Base-by-base conservation (phyloP, 352 stramenopile species). In the Globisporangium echinulatum region DNA sequence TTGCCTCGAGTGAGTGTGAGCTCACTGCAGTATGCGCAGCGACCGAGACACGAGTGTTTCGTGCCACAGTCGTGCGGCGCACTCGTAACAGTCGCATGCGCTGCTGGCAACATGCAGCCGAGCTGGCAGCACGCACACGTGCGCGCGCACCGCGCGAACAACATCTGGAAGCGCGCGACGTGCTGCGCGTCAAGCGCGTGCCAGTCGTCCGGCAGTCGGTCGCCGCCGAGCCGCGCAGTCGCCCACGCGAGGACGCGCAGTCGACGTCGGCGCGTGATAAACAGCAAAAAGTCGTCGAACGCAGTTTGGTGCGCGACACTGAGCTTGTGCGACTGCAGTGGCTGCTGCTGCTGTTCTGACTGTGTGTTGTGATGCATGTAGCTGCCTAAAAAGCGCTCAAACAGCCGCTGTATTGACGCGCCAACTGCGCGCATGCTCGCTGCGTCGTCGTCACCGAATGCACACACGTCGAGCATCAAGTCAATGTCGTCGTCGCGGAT, bases 211-310 rank as follows among this genome's bases (percentile, higher is more conserved):
- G 74, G 61, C 0, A 85, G 52, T 33, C 64, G 68, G 33, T 65
- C 71, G 19, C 70, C 62, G 9, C 70, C 62, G 9, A 90, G 70
- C 14, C 67, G 61, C 39, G 74, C 66, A 25, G 66, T 75, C 0
- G 59, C 74, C 77, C 78, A 90, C 6, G 68, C 38, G 1, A 60
- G 56, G 14, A 90, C 64, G 10, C 76, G 76, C 39, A 70, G 56
- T 44, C 77, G 82, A 1, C 82, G 82, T 39, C 79, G 79, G 49
- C 74, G 78, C 11, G 89, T 67, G 0, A 88, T 43, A 47, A 82
- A 93, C 1, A 66, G 48, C 25, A 90, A 36, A 38, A 90, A 87
- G 2, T 47, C 55, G 25, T 93, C 79, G 53, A 93, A 91, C 8
- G 79, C 57, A 0, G 55, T 15, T 10, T 85, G 69, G 7, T 67